Evolutionary conservation across 441 rosid genomes (phyloP).

Genomic region (Melastoma candidum): DNA sequence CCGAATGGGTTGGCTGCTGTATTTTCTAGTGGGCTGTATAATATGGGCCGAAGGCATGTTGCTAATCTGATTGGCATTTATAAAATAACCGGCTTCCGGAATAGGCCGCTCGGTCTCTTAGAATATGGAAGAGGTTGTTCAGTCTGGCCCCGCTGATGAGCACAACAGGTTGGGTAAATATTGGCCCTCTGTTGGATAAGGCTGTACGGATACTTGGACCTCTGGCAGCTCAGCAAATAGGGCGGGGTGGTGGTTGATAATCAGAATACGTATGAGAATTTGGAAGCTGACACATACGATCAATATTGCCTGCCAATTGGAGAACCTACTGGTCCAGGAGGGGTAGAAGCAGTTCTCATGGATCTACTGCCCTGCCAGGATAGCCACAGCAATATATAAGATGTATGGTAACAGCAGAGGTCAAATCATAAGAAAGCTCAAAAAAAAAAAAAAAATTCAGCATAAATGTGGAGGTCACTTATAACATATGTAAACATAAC

Average conservation of each 20-base stretch:
- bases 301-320: conserved; percentile 26
- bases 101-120: no score
- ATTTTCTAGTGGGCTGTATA: no score
- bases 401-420: no score
- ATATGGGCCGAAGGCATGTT: no score
- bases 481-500: not conserved
- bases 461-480: conserved; percentile 8
- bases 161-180: not conserved
- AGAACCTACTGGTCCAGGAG: conserved; percentile 38
- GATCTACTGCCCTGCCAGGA: conserved; percentile 45
- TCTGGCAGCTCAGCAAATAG: conserved; percentile 39
- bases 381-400: conserved; percentile 4
- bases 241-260: conserved; percentile 36
- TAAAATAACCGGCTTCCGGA: no score
- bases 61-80: no score
- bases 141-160: no score
- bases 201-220: conserved; percentile 12
- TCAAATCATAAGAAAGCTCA: no score
- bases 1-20: no score
- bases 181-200: not conserved
- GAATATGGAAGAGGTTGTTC: no score
- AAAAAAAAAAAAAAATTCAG: no score
- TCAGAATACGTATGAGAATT: conserved; percentile 35
- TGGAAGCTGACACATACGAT: conserved; percentile 29
- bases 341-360: conserved; percentile 31